Base-by-base conservation (phyloP, 1,284 basidiomycete genomes). In the Malassezia brasiliensis region DNA sequence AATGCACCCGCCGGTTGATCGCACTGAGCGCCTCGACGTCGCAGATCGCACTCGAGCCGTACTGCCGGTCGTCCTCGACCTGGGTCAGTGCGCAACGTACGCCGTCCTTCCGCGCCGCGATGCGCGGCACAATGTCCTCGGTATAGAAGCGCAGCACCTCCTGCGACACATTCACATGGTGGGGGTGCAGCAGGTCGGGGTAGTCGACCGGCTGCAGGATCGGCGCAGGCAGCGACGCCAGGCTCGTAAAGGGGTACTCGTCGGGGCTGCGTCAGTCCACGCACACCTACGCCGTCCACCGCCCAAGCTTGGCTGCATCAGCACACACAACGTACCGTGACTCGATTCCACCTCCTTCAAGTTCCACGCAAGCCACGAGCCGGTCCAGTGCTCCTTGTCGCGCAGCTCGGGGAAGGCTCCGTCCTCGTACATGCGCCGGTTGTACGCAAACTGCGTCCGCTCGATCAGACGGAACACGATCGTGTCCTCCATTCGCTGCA, bases 281-380 rank as follows among this genome's bases (percentile, higher is more conserved):
- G 6, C 7, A 10, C n/a, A 48, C 52, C 10, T 41, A 53, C 45
- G 65, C 59, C 14, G 59, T 36, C 63, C 61, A 67, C 25, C 65
- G 39, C n/a, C 65, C 51, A 3, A 56, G 56, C 42, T 66, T 66
- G 7, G 62, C 61, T 57, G 32, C 45, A 10, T 42, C 15, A 25
- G 17, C 8, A 2, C 10, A 1, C 7, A 1, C 4, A 3, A 49
- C 52, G 12, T 44, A 89, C 91, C 90, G 78, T 98, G 93, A 75
- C 93, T 90, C 1, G 80, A 80, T 78, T 99, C 94, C 0, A 81
- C 96, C 78, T 96, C 91, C 67, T 85, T 85, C 76, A 99, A 78
- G 77, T 98, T 90, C 94, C 94, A 99, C 55, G 93, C 87, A 1
- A 98, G 79, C 90, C 90, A 96, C 58, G 83, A 87, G 1, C 88